A percentile compares a stretch with the other conserved stretches of the same genome.
Conservation (phyloP, 768 basidiomycete genomes). For the Wakefieldia striispora region DNA sequence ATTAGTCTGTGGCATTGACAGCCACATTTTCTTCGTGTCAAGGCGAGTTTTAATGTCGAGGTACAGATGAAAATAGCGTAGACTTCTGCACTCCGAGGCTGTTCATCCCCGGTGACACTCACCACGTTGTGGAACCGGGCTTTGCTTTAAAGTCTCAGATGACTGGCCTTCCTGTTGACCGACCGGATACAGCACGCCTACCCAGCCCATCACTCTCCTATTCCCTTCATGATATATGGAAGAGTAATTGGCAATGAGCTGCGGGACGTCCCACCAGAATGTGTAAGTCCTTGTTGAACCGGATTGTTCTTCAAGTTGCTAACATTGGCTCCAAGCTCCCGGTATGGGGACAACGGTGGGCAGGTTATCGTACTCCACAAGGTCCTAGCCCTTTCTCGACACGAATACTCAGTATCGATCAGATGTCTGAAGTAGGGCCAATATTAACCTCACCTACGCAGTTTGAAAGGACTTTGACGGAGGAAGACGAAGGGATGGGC, state of each 20-base stretch:
- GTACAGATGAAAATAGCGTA: constrained; percentile 19
- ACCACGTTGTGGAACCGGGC: constrained; percentile 22
- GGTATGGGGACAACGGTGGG: constrained; percentile 34
- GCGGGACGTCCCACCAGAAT: constrained; percentile 28
- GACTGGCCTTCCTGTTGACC: constrained; percentile 16
- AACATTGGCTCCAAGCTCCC: constrained; percentile 23
- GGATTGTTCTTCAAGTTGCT: constrained; percentile 1
- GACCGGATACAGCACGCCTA: constrained; percentile 14
- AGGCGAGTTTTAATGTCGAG: constrained; percentile 7
- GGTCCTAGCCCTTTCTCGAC: constrained; percentile 28
- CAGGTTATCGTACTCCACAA: constrained; percentile 18
- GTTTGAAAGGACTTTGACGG: constrained; percentile 14
- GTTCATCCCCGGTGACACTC: constrained; percentile 20
- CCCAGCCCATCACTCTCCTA: constrained; percentile 16
- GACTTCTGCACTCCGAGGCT: constrained; percentile 20
- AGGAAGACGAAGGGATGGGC: constrained; percentile 21
- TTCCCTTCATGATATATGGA: constrained; percentile 22
- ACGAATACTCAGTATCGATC: constrained; percentile 17
- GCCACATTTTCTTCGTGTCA: constrained; percentile 30
- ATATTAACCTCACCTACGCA: constrained; percentile 21
- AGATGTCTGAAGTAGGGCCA: constrained; percentile 22
- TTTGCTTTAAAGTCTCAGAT: constrained; percentile 26
- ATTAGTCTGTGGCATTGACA: constrained; percentile 9
- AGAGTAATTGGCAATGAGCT: constrained; percentile 32
- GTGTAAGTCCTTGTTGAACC: constrained; percentile 18